phyloP scores from a whole-genome alignment of 2,329 filamentous ascomycete genomes.

The Monosporascus sp. region DNA sequence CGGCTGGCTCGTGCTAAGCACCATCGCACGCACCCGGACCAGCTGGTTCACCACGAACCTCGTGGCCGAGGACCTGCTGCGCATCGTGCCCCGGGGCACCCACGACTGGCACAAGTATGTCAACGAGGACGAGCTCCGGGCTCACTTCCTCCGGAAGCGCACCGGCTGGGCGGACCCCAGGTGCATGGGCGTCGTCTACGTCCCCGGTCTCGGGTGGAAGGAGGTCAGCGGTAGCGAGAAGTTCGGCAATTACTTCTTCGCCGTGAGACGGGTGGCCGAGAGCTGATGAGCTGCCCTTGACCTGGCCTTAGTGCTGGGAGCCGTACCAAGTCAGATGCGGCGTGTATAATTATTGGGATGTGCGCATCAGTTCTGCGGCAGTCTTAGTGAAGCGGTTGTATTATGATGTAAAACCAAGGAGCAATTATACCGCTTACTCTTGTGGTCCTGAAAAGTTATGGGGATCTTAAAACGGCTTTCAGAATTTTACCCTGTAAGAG shows the following conservation, averaged over 20 bases:
- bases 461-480: too few species aligned
- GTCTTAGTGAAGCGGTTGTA: too few species aligned
- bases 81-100: constrained; percentile 86
- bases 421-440: too few species aligned
- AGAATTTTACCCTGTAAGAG: too few species aligned
- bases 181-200: constrained; percentile 80
- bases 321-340: too few species aligned
- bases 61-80: constrained; percentile 79
- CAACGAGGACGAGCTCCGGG: constrained; percentile 71
- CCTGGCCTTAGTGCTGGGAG: too few species aligned
- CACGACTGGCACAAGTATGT: constrained; percentile 98
- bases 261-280: constrained; percentile 40
- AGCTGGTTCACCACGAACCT: constrained; percentile 93
- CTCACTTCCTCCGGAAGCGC: constrained; percentile 45
- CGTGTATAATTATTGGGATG: too few species aligned
- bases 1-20: constrained; percentile 89
- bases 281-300: not conserved
- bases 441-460: too few species aligned
- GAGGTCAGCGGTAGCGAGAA: constrained; percentile 75
- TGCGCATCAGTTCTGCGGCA: too few species aligned
- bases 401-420: too few species aligned
- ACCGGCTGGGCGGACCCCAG: constrained; percentile 53
- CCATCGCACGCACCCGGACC: constrained; percentile 83
- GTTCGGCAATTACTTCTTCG: constrained; percentile 96
- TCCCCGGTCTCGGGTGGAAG: constrained; percentile 88